These are phyloP conservation scores for Yamadazyma siamensis DNA, from an alignment of 1,139 yeast species.

Conservation along the genomic window DNA sequence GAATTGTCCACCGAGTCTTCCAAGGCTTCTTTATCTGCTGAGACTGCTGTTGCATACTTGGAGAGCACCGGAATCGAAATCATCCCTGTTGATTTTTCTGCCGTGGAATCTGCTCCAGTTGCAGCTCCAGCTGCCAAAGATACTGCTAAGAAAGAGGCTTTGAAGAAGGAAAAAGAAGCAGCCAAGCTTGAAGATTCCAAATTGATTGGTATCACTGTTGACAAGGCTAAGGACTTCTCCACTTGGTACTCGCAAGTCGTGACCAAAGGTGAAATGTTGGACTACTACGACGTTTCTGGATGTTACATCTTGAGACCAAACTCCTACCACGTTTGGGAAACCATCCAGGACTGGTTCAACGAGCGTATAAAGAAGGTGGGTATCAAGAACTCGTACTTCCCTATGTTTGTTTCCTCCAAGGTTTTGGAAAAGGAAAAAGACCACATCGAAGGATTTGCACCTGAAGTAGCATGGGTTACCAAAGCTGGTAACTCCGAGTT, in stretches of 20 bases:
- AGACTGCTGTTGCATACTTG: conserved; percentile 51
- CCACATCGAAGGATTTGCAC: conserved; percentile 98
- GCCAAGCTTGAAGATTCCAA: conserved; percentile 84
- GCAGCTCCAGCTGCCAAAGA: conserved; percentile 19
- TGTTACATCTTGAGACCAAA: conserved; percentile 97
- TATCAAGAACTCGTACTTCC: conserved; percentile 94
- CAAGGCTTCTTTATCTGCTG: conserved; percentile 54
- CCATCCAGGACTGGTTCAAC: conserved; percentile 86
- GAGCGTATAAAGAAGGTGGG: conserved; percentile 77
- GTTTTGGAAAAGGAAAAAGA: conserved; percentile 97
- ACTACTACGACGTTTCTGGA: conserved; percentile 97
- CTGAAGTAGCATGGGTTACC: conserved; percentile 99
- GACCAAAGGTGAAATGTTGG: conserved; percentile 96
- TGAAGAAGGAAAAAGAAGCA: conserved; percentile 37
- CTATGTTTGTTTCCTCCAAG: conserved; percentile 92
- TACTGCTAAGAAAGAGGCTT: conserved; percentile 23
- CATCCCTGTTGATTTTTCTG: conserved; percentile 56
- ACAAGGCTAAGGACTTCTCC: conserved; percentile 87
- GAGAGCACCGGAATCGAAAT: conserved; percentile 55
- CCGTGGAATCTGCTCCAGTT: conserved; percentile 37
- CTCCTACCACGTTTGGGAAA: conserved; percentile 93
- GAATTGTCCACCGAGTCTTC: conserved; percentile 59
- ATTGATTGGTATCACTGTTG: conserved; percentile 92
- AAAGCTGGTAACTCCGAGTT: conserved; percentile 90
- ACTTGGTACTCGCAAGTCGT: conserved; percentile 96